Conservation (phyloP, 768 basidiomycete genomes). For the Tricholoma terreum region DNA sequence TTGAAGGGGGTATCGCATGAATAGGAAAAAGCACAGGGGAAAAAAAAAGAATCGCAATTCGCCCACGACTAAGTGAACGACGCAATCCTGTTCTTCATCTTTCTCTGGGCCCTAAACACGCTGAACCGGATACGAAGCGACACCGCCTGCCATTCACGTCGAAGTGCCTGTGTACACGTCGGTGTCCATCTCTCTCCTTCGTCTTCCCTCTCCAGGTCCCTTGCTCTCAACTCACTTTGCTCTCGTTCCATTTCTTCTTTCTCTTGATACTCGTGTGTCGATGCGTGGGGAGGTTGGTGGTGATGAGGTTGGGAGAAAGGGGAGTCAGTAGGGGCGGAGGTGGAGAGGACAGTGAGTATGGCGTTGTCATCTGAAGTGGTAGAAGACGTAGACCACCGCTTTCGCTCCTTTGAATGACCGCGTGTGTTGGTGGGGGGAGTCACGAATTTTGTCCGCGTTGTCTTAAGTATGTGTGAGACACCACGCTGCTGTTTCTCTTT, state of each 20-base stretch:
- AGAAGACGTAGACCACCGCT: slow-evolving; percentile 1
- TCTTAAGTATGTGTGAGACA: background rate
- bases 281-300: background rate
- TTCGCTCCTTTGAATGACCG: background rate
- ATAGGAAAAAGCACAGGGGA: background rate
- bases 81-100: slow-evolving; percentile 23
- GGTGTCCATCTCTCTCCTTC: slow-evolving; percentile 40
- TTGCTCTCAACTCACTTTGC: slow-evolving; percentile 15
- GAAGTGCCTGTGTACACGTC: slow-evolving; percentile 51
- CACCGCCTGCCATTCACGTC: slow-evolving; percentile 61
- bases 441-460: background rate
- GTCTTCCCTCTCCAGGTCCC: slow-evolving; percentile 18
- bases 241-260: slow-evolving; percentile 2
- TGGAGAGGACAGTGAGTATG: background rate
- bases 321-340: slow-evolving; percentile 8
- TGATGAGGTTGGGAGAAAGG: slow-evolving; percentile 4
- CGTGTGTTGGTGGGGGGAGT: background rate
- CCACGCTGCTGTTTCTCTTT: background rate
- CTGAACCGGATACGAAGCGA: slow-evolving; percentile 53
- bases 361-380: background rate
- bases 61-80: background rate
- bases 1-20: background rate
- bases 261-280: background rate
- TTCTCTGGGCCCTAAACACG: slow-evolving; percentile 47
- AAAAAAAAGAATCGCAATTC: background rate